phyloP scores from a whole-genome alignment of 805 yeast species.

The Metschnikowia shivogae region DNA sequence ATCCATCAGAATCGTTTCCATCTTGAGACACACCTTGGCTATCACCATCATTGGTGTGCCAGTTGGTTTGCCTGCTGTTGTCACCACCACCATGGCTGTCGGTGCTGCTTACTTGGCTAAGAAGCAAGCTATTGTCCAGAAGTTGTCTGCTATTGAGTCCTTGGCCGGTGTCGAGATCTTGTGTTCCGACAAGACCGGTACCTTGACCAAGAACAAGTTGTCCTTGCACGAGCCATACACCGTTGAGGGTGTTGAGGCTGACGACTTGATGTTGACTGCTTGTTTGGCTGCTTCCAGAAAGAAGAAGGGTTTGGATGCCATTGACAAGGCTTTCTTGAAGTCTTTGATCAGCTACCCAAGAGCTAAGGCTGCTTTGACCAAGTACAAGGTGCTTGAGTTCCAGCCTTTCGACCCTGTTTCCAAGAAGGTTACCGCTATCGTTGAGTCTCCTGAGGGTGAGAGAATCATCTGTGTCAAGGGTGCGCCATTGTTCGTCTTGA shows the following conservation, averaged over 20 bases:
- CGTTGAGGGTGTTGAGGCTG: conserved; percentile 94
- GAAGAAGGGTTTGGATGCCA: conserved; percentile 97
- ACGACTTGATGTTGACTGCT: conserved; percentile 95
- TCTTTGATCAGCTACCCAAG: conserved; percentile 84
- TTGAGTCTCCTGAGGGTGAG: conserved; percentile 95
- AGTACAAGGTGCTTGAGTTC: conserved; percentile 93
- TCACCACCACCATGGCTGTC: conserved; percentile 98
- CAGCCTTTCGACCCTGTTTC: conserved; percentile 98
- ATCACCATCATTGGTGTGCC: conserved; percentile 98
- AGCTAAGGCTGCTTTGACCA: conserved; percentile 87
- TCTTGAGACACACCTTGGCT: conserved; percentile 89
- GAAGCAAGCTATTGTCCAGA: conserved; percentile 96
- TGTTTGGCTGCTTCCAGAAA: conserved; percentile 97
- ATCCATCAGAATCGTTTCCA: conserved; percentile 77
- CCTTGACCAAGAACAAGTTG: conserved; percentile 94
- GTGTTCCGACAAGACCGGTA: conserved; percentile 98
- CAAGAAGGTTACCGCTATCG: conserved; percentile 92
- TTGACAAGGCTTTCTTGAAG: conserved; percentile 94
- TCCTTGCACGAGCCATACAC: conserved; percentile 96
- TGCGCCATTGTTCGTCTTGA: conserved; percentile 95
- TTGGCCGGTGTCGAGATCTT: conserved; percentile 96
- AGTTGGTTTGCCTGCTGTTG: conserved; percentile 98
- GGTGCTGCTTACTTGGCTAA: conserved; percentile 98
- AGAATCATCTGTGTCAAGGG: conserved; percentile 95
- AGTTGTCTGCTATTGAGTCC: conserved; percentile 93